Evolutionary conservation across 208 protist species (phyloP).

Genomic region (Leptomonas pyrrhocoris): DNA sequence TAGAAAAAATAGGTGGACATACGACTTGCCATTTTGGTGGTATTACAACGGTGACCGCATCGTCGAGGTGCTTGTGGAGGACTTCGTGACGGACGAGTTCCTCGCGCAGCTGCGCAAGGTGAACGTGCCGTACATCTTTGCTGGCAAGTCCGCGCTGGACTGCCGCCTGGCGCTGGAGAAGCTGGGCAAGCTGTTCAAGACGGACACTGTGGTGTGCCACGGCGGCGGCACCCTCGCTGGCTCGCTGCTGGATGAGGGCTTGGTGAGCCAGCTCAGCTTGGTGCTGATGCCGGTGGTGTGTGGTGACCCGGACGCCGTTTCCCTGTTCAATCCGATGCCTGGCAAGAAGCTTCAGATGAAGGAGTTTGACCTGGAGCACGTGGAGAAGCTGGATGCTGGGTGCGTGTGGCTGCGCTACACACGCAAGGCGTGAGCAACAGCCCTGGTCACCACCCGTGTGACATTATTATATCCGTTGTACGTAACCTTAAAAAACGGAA

Average conservation of each 20-base stretch:
- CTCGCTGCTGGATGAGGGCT: constrained; percentile 23
- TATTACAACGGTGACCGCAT: constrained; percentile 33
- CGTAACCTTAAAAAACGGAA: no score
- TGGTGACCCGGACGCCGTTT: constrained; percentile 14
- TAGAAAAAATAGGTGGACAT: background rate
- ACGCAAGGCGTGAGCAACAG: constrained; percentile 7
- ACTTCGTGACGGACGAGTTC: constrained; percentile 30
- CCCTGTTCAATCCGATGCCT: constrained; percentile 14
- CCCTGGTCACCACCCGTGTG: no score
- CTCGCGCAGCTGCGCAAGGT: constrained; percentile 22
- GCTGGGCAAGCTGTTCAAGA: constrained; percentile 22
- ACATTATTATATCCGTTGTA: no score
- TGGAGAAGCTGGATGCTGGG: constrained; percentile 31
- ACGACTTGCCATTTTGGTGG: no score
- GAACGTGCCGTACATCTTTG: constrained; percentile 36
- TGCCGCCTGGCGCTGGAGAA: constrained; percentile 17
- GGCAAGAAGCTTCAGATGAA: constrained; percentile 9
- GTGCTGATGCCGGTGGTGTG: constrained; percentile 19
- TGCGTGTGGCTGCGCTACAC: constrained; percentile 29
- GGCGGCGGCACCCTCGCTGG: constrained; percentile 27
- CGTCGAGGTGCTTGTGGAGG: constrained; percentile 27
- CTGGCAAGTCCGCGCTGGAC: constrained; percentile 31
- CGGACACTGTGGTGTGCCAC: constrained; percentile 19
- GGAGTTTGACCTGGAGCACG: constrained; percentile 11
- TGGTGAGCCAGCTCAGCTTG: constrained; percentile 21